Percentiles rank a stretch among this genome's conserved stretches.
Conservation (phyloP, 1,139 yeast species). For the Pichia sp. region DNA sequence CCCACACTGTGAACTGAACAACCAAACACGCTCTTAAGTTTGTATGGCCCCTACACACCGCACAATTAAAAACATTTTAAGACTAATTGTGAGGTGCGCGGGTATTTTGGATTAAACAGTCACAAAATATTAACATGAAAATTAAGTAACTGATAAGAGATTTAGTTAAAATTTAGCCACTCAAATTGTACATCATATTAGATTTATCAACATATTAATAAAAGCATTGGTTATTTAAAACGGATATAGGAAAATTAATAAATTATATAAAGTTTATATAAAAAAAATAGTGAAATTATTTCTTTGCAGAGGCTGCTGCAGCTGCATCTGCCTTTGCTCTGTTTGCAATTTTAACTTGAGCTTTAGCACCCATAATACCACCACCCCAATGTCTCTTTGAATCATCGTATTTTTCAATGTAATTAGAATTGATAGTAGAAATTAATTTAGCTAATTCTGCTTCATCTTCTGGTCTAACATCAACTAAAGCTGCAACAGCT, state of each 20-base stretch:
- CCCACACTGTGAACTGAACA: too few species aligned
- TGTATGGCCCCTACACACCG: too few species aligned
- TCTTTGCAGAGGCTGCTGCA: constrained; percentile 23
- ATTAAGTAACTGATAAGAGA: too few species aligned
- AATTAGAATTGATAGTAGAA: constrained; percentile 90
- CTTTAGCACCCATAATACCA: constrained; percentile 94
- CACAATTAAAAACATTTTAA: too few species aligned
- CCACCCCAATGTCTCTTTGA: constrained; percentile 99
- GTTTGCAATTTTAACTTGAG: constrained; percentile 60
- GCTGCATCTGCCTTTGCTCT: constrained; percentile 38
- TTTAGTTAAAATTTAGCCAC: too few species aligned
- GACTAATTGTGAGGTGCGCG: too few species aligned
- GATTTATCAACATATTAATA: too few species aligned
- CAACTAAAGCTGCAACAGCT: constrained; percentile 94
- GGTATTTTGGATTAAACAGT: too few species aligned
- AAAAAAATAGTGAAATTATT: not conserved
- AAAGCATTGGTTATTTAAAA: too few species aligned
- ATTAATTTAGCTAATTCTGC: constrained; percentile 87
- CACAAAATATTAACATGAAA: too few species aligned
- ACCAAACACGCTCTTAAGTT: too few species aligned
- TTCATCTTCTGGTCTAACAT: constrained; percentile 89
- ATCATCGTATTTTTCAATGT: constrained; percentile 87
- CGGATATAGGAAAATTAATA: not conserved
- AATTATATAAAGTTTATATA: not conserved
- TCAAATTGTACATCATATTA: too few species aligned